Evolutionary conservation across 768 basidiomycete genomes (phyloP).

Genomic region (Pisolithus albus): DNA sequence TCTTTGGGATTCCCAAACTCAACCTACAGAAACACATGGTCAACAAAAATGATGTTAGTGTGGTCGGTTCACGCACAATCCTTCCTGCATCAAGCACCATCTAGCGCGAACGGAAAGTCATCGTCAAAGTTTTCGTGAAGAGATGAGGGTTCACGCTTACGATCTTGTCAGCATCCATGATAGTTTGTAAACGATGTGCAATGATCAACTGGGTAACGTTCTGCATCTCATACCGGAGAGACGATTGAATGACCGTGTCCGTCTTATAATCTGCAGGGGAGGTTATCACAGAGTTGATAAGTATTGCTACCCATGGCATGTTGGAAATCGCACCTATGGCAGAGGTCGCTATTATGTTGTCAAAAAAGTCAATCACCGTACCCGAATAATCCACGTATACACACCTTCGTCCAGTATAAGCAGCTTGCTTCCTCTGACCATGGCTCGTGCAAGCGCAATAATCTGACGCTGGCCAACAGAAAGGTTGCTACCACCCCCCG

Average conservation of each 20-base stretch:
- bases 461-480: constrained; percentile 58
- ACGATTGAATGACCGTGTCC: constrained; percentile 49
- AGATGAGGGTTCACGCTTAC: constrained; percentile 20
- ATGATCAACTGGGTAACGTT: constrained; percentile 50
- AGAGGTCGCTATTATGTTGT: constrained; percentile 32
- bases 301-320: background rate
- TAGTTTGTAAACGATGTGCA: constrained; percentile 51
- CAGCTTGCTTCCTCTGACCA: constrained; percentile 50
- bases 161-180: constrained; percentile 59
- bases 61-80: constrained; percentile 26
- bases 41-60: background rate
- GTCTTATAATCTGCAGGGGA: constrained; percentile 44
- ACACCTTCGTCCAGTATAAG: constrained; percentile 52
- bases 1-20: constrained; percentile 48
- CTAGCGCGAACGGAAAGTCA: constrained; percentile 12
- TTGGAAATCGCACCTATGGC: constrained; percentile 30
- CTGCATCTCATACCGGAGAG: constrained; percentile 41
- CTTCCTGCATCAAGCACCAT: constrained; percentile 39
- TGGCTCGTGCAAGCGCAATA: constrained; percentile 51
- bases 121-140: background rate
- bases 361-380: background rate
- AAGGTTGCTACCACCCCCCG: constrained; percentile 40
- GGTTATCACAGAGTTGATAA: background rate
- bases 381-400: background rate
- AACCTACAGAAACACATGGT: constrained; percentile 23